phyloP scores from a whole-genome alignment of 495 filamentous ascomycete genomes.

The Lasiosphaeria miniovina region DNA sequence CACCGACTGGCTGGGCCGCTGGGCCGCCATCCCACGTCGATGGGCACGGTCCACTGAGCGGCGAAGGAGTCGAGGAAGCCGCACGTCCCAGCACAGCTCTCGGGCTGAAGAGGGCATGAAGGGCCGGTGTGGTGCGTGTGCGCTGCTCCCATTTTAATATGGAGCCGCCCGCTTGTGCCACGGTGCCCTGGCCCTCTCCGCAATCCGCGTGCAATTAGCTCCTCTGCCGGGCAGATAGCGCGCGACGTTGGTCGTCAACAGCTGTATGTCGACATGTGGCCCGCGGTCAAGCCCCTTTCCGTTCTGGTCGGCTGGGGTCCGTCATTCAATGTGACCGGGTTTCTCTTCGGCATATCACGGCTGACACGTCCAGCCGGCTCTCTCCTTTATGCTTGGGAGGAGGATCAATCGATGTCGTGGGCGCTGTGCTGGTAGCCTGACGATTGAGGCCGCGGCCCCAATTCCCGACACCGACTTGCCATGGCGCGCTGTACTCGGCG shows the following conservation, averaged over 20 bases:
- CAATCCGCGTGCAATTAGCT: not conserved
- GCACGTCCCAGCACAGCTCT: not conserved
- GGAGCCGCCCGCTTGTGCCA: conserved; percentile 10
- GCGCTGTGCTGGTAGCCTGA: no score
- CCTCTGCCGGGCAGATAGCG: not conserved
- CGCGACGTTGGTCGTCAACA: not conserved
- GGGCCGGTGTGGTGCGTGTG: not conserved
- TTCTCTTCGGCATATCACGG: no score
- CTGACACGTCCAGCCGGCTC: no score
- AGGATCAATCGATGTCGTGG: no score
- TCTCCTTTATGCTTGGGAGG: no score
- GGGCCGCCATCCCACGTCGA: not conserved
- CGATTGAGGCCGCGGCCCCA: no score
- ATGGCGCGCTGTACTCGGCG: no score
- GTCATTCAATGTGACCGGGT: no score
- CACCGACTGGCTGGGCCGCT: no score
- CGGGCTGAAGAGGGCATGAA: not conserved
- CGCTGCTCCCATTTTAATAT: conserved; percentile 4
- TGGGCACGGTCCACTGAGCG: not conserved
- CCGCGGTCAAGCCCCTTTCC: not conserved
- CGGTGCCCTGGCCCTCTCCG: not conserved
- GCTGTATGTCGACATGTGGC: no score
- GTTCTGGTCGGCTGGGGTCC: no score
- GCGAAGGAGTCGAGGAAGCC: not conserved
- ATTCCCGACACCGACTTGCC: no score